A percentile compares a stretch with the other conserved stretches of the same genome.
Conservation (phyloP, 2,329 filamentous ascomycete genomes). For the Xylaria hypoxylon region DNA sequence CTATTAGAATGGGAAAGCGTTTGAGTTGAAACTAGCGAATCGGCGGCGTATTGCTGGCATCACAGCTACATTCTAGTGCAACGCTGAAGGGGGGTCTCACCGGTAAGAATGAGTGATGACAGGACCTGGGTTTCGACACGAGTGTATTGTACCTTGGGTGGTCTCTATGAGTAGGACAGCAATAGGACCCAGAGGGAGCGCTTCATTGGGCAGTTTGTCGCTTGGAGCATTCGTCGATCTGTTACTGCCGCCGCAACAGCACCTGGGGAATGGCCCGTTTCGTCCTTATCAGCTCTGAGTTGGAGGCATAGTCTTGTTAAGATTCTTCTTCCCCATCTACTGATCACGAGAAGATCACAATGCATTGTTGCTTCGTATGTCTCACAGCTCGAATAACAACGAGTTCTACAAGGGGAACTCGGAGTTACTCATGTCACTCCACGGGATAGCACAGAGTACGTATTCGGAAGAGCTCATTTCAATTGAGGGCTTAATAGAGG, state of each 20-base stretch:
- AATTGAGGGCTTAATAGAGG: neutral
- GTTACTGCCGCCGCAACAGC: constrained; percentile 21
- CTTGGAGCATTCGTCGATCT: constrained; percentile 31
- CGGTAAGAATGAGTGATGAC: constrained; percentile 29
- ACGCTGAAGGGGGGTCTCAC: constrained; percentile 34
- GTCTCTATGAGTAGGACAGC: constrained; percentile 9
- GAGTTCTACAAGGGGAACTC: constrained; percentile 10
- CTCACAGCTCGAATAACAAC: constrained; percentile 29
- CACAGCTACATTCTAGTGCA: constrained; percentile 37
- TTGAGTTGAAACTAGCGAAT: constrained; percentile 35
- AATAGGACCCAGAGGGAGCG: constrained; percentile 14
- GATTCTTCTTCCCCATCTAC: constrained; percentile 1
- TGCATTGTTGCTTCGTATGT: constrained; percentile 18
- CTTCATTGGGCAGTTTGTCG: constrained; percentile 32
- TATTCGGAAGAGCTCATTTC: constrained; percentile 10
- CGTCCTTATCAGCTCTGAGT: constrained; percentile 21
- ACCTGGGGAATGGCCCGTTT: constrained; percentile 29
- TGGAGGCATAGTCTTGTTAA: constrained; percentile 15
- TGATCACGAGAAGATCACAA: constrained; percentile 9
- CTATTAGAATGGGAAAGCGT: constrained; percentile 24
- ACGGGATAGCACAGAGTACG: constrained; percentile 16
- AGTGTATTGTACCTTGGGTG: neutral
- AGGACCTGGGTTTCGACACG: constrained; percentile 20
- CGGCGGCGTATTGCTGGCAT: constrained; percentile 32
- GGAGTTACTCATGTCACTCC: constrained; percentile 10